Evolutionary conservation across 192 early-diverging fungal genomes (phyloP).

Genomic region (Phlyctochytrium arcticum): DNA sequence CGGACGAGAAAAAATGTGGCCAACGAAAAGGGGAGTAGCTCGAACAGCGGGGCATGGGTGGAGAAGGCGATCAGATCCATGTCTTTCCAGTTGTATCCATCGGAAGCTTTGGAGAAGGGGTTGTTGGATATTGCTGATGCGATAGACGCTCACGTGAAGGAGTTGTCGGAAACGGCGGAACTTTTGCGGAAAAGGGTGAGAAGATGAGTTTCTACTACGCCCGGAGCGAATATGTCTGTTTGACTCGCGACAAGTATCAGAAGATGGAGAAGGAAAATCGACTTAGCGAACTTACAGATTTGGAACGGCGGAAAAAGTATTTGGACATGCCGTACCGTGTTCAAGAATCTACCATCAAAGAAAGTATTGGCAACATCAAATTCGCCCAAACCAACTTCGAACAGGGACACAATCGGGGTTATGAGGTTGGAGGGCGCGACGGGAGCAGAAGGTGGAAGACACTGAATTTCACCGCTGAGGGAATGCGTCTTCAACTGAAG

Average conservation of each 20-base stretch:
- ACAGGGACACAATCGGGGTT: constrained; percentile 10
- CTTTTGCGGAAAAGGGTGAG: constrained; percentile 4
- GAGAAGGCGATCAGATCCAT: not conserved
- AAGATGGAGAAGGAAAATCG: not conserved
- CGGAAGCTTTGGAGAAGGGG: not conserved
- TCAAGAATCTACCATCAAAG: constrained; percentile 2
- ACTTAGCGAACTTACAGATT: not conserved
- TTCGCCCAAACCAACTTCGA: not conserved
- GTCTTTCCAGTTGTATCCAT: not conserved
- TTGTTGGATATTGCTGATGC: not conserved
- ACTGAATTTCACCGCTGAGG: not conserved
- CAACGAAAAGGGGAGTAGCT: not conserved
- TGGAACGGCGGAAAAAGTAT: not conserved
- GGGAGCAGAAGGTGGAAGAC: constrained; percentile 9
- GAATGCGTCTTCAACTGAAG: constrained; percentile 2
- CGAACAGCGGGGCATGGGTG: too few relatives aligned
- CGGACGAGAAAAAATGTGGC: not conserved
- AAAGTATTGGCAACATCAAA: not conserved
- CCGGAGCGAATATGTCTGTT: constrained; percentile 4
- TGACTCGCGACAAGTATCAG: not conserved
- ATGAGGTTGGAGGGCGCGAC: not conserved
- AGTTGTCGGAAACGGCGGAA: not conserved
- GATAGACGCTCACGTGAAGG: constrained; percentile 4
- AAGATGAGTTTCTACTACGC: not conserved
- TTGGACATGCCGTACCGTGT: constrained; percentile 4